Base-by-base conservation (phyloP, 768 basidiomycete species). In the Piloderma croceum region DNA sequence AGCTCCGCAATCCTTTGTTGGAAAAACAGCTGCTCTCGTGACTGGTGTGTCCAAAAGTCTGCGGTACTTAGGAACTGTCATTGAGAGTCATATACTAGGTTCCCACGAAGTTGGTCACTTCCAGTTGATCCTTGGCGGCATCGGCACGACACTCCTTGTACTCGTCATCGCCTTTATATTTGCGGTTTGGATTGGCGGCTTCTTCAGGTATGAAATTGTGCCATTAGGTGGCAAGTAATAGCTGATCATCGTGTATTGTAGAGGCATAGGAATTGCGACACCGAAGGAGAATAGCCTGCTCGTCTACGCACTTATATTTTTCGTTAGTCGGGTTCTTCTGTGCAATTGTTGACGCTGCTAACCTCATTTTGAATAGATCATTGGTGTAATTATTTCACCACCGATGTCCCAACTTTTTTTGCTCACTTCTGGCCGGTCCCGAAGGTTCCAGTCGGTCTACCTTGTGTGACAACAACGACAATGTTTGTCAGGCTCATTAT, bases 361-460 rank as follows among this genome's bases (percentile, higher is more conserved):
- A 19, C 21, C 24, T 13, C n/a, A n/a, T 18, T 27, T 2, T 32
- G n/a, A 13, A 21, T 20, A 44, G 10, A 43, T 47, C 20, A 55
- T 36, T n/a, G 40, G 34, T 9, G 31, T 38, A 38, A 10, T 10
- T 49, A 36, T 45, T 49, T 45, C 41, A 35, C 20, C 11, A 10
- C n/a, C 39, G 11, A 7, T n/a, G n/a, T n/a, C n/a, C n/a, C n/a
- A n/a, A 17, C 7, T 25, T 49, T 2, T 15, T 23, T 45, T 34
- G 10, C 22, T 31, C 20, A 4, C 32, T 21, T 22, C 9, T 38
- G 15, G 34, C 23, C 15, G 23, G 4, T 34, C n/a, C 23, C 33
- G 31, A 29, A 68, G 49, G 69, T 72, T 3, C 71, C 71, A 10
- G 70, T 73, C 45, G 71, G 71, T 50, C 56, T 73, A 2, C 71